Evolutionary conservation across 306 rosid genomes (phyloP).

Genomic region (Begonia peltatifolia): DNA sequence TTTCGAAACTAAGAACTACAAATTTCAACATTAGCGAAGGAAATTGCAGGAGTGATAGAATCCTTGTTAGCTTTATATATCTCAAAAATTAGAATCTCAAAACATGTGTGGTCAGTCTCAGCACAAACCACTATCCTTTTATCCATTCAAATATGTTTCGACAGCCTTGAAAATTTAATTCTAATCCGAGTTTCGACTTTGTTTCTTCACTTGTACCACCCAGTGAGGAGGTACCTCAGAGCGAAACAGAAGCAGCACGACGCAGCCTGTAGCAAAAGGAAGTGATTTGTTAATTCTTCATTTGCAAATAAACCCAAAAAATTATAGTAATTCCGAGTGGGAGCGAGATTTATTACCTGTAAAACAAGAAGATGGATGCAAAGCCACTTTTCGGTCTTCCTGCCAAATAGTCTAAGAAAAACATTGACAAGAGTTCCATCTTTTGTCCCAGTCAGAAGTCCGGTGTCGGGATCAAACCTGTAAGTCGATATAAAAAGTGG

Average conservation of each 20-base stretch:
- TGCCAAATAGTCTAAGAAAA: conserved; percentile 65
- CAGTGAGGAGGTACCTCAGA: conserved; percentile 78
- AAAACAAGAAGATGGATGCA: conserved; percentile 78
- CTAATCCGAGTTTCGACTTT: neutral
- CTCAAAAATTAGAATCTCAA: neutral
- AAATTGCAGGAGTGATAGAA: neutral
- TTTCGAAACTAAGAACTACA: too few relatives aligned
- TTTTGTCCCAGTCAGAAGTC: conserved; percentile 85
- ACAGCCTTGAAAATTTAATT: neutral
- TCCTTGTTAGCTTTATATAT: neutral
- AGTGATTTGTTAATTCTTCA: neutral
- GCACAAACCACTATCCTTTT: neutral
- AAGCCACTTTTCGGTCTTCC: conserved; percentile 60
- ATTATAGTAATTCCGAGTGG: neutral
- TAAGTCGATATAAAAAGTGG: conserved; percentile 5
- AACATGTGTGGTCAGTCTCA: too few relatives aligned
- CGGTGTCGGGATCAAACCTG: conserved; percentile 83
- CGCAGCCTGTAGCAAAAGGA: conserved; percentile 31
- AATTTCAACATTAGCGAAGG: too few relatives aligned
- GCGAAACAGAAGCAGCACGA: conserved; percentile 80
- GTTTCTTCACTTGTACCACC: conserved; percentile 81
- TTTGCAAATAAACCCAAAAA: neutral
- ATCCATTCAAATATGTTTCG: neutral
- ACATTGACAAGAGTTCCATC: conserved; percentile 96
- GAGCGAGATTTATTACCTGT: conserved; percentile 41